Base-by-base conservation (phyloP, 371 early-diverging fungal species). In the Phascolomyces articulosus region DNA sequence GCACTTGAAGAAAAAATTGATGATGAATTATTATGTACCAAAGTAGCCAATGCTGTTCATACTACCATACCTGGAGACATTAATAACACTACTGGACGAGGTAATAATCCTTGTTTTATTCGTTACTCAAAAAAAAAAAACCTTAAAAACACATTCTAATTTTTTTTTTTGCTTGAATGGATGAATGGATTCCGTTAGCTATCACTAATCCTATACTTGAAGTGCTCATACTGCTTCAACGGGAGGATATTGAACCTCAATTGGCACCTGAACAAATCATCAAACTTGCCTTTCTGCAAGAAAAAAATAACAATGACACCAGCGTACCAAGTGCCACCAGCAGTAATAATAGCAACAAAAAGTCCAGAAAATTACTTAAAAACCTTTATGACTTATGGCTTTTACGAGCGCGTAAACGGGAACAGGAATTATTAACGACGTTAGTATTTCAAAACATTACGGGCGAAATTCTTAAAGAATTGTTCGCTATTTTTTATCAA, bases 361-460 rank as follows among this genome's bases (percentile, higher is more conserved):
- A 40, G 41, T n/a, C 53, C 54, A 58, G 49, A 20, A 70, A 73
- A 21, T 56, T 82, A 10, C 66, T 87, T 4, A 69, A 71, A 18
- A 68, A 74, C 24, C 64, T 87, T 1, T 79, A 85, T 44, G 73
- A 75, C 18, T 67, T 87, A 4, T 78, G 84, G 76, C 68, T 80
- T 23, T 64, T 86, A 2, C 79, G 86, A 49, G 69, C 85, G 24
- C 71, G 78, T 7, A 80, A 82, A 56, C 82, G 85, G 6, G 87
- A 88, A 41, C 83, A 85, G 60, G 87, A 88, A 34, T 59, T 76
- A 9, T 64, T 87, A 63, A 85, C 84, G 71, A 62, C 76, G 2
- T 71, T 90, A 18, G 72, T 87, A 58, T 88, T 84, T 71, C 84
- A 90, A 65, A 88, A 88, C 8, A 79, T 83, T 8, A 87, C 90